phyloP scores from a whole-genome alignment of 2,329 filamentous ascomycete species.

The Arthrobotrys conoides region DNA sequence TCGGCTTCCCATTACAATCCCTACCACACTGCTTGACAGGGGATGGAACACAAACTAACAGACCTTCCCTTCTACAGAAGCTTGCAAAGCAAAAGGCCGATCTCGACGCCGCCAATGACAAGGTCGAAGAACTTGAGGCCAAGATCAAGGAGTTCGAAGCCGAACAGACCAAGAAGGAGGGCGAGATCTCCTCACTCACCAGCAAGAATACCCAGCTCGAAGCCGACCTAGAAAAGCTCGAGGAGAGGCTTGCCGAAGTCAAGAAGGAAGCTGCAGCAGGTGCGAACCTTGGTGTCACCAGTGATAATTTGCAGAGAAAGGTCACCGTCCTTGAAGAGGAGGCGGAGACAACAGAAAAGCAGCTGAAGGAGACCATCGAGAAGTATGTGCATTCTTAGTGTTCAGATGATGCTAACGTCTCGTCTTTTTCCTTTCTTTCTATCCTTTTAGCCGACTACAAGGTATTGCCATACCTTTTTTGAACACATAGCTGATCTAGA shows the following conservation, averaged over 20 bases:
- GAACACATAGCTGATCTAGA: constrained; percentile 44
- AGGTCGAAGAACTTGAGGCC: constrained; percentile 87
- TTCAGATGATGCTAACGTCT: constrained; percentile 47
- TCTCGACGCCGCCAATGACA: constrained; percentile 80
- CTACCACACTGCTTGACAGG: not conserved
- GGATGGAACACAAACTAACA: not conserved
- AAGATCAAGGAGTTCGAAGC: constrained; percentile 93
- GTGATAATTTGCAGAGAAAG: constrained; percentile 90
- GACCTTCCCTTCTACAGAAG: constrained; percentile 73
- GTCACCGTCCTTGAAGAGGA: constrained; percentile 98
- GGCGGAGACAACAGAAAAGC: constrained; percentile 96
- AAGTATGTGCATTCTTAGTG: constrained; percentile 75
- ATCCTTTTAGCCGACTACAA: constrained; percentile 28
- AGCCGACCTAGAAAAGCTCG: constrained; percentile 91
- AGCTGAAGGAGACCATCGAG: constrained; percentile 95
- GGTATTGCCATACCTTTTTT: constrained; percentile 24
- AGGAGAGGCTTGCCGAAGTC: constrained; percentile 83
- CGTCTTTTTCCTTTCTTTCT: constrained; percentile 9
- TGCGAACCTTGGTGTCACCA: constrained; percentile 85
- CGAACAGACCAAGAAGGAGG: constrained; percentile 95
- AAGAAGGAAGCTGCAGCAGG: constrained; percentile 90
- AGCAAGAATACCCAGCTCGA: constrained; percentile 97
- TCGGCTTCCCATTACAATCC: constrained; percentile 66
- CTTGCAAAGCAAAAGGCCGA: constrained; percentile 78
- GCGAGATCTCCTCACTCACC: constrained; percentile 95